Evolutionary conservation across 1,139 yeast species (phyloP).

Genomic region (Kluyveromyces marxianus): DNA sequence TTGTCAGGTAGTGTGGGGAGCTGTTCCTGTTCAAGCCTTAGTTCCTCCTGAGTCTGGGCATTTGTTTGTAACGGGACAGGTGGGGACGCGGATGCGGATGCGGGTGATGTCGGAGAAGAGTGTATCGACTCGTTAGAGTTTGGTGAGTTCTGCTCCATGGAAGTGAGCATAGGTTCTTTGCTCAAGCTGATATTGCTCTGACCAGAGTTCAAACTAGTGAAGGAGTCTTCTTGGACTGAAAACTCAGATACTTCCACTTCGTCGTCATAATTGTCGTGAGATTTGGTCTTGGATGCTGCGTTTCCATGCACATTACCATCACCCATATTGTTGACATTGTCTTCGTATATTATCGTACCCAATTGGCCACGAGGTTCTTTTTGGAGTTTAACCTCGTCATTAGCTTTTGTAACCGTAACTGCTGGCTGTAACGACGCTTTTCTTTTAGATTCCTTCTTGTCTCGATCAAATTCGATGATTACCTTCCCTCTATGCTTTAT

Average conservation of each 20-base stretch:
- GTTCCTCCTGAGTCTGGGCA: background rate
- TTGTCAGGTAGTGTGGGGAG: slow-evolving; percentile 1
- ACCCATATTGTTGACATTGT: background rate
- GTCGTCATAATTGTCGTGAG: background rate
- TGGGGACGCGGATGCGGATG: background rate
- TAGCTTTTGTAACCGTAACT: slow-evolving; percentile 21
- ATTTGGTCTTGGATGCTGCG: background rate
- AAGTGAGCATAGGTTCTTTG: background rate
- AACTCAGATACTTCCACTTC: slow-evolving; percentile 2
- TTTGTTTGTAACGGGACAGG: background rate
- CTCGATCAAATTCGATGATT: background rate
- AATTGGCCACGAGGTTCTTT: background rate
- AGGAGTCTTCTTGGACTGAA: slow-evolving; percentile 4
- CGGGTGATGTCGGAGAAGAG: background rate
- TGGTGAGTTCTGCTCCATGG: background rate
- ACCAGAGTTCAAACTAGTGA: slow-evolving; percentile 1
- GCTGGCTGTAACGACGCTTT: slow-evolving; percentile 23
- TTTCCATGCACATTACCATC: background rate
- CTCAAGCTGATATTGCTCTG: background rate
- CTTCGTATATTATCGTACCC: background rate
- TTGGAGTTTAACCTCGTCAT: background rate
- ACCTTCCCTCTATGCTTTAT: slow-evolving; percentile 6
- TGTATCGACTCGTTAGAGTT: background rate
- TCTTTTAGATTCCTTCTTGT: background rate
- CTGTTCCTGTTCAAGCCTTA: background rate